A percentile compares a stretch with the other conserved stretches of the same genome.
These are phyloP conservation scores for Boletellus ananas DNA, from an alignment of 768 basidiomycete genomes.

Conservation along the genomic window DNA sequence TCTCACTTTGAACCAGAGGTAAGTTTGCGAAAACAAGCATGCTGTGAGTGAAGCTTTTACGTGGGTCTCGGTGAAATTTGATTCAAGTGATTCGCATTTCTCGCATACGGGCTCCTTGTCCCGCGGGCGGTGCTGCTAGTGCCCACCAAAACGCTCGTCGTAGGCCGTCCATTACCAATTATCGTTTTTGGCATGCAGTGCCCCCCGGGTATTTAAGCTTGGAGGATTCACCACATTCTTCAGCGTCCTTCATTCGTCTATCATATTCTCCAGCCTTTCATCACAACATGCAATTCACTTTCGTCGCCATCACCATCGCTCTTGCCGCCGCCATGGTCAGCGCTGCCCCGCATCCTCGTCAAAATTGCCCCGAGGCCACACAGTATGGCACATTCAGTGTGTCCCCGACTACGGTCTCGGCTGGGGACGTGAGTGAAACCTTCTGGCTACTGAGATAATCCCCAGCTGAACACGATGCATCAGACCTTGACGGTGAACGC, in stretches of 20 bases:
- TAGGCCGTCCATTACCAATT: neutral
- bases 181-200: neutral
- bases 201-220: constrained; percentile 8
- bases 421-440: constrained; percentile 21
- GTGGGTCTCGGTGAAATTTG: neutral
- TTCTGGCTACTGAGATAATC: neutral
- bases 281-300: constrained; percentile 17
- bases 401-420: constrained; percentile 19
- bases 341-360: constrained; percentile 20
- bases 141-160: neutral
- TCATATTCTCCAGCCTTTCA: neutral
- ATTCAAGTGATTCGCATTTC: neutral
- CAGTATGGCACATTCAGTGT: constrained; percentile 17
- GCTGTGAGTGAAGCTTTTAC: too few species aligned
- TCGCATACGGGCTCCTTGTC: constrained; percentile 1
- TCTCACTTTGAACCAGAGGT: too few species aligned
- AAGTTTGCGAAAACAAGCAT: too few species aligned
- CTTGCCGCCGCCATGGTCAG: constrained; percentile 12
- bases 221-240: neutral
- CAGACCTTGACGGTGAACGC: constrained; percentile 21
- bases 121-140: neutral
- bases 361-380: constrained; percentile 20
- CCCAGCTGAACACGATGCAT: constrained; percentile 1
- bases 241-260: neutral
- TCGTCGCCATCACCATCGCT: constrained; percentile 10